Base-by-base conservation (phyloP, 2,329 filamentous ascomycete genomes). In the Pseudocercospora cruenta region DNA sequence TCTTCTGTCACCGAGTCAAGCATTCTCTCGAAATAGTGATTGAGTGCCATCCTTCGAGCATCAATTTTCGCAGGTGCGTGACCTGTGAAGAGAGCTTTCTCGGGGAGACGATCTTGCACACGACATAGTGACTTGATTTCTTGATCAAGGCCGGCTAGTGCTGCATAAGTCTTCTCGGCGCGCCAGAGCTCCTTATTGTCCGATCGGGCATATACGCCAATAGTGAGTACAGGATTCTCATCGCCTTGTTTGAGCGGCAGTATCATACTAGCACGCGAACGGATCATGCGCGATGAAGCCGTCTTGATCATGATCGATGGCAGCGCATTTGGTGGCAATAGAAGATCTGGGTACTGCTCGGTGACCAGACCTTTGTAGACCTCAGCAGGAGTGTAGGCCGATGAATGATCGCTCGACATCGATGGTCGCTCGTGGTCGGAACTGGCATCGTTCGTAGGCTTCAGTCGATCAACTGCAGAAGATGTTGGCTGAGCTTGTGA, bases 21-120 rank as follows among this genome's bases (percentile, higher is more conserved):
- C 62, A 98, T 84, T 66, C 90, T 88, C 55, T 96, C 92, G 74
- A 98, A 89, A 77, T 98, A 99, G 8, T 86, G 82, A 71, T 97
- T 92, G 58, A 99, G 82, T 0, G 92, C 92, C 24, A 85, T 82
- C 69, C 94, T 88, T 68, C 95, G 88, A 19, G 93, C 91, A 80
- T 99, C 95, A 57, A 99, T 87, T 77, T 94, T 96, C 6, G 94
- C 94, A 4, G 95, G 95, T 2, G 95, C 92, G 79, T 99, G 94
- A 0, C 95, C 95, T 68, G 85, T 93, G 78, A 99, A 99, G 4
- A 99, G 82, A 3, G 88, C 89, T 69, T 91, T 87, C 69, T 99
- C 95, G 0, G 95, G 95, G 2, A 94, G 87, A 76, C 84, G 93
- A 10, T 89, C 91, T 10, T 86, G 87, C 73, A 96, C 93, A 5